These are phyloP conservation scores for Lasiodiplodia sp. DNA, from an alignment of 2,329 filamentous ascomycete genomes.

Conservation along the genomic window DNA sequence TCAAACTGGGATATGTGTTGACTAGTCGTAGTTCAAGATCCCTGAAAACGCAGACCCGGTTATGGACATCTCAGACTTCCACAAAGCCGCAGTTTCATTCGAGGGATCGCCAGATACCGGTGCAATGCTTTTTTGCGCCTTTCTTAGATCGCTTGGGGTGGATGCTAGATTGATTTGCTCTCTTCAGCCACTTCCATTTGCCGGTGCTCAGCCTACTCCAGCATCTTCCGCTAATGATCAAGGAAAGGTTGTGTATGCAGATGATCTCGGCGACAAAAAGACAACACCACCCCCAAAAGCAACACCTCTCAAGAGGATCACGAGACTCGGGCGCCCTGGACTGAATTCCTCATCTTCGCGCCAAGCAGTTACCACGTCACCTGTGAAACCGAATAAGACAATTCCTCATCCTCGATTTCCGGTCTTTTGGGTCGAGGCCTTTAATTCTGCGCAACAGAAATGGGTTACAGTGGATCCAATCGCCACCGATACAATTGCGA, in stretches of 20 bases:
- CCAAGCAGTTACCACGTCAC: conserved; percentile 1
- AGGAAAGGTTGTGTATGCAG: conserved; percentile 36
- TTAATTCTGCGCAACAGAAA: conserved; percentile 85
- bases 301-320: conserved; percentile 22
- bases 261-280: background rate
- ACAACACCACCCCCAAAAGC: background rate
- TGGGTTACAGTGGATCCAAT: conserved; percentile 90
- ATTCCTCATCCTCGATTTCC: conserved; percentile 63
- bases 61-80: conserved; percentile 76
- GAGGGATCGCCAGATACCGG: conserved; percentile 88
- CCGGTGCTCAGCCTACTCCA: conserved; percentile 45
- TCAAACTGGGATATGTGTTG: background rate
- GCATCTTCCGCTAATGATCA: conserved; percentile 36
- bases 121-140: conserved; percentile 86
- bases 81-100: conserved; percentile 70
- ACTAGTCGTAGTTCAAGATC: conserved; percentile 58
- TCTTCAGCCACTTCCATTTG: conserved; percentile 80
- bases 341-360: background rate
- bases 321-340: conserved; percentile 20
- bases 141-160: conserved; percentile 83
- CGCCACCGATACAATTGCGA: conserved; percentile 80
- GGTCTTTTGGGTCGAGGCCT: conserved; percentile 93
- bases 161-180: conserved; percentile 87
- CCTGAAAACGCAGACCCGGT: conserved; percentile 71
- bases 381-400: conserved; percentile 15